Evolutionary conservation across 345 rosid genomes (phyloP), one percentile per base, ranked within the genome.

Genomic region (Lepidium didymum): DNA sequence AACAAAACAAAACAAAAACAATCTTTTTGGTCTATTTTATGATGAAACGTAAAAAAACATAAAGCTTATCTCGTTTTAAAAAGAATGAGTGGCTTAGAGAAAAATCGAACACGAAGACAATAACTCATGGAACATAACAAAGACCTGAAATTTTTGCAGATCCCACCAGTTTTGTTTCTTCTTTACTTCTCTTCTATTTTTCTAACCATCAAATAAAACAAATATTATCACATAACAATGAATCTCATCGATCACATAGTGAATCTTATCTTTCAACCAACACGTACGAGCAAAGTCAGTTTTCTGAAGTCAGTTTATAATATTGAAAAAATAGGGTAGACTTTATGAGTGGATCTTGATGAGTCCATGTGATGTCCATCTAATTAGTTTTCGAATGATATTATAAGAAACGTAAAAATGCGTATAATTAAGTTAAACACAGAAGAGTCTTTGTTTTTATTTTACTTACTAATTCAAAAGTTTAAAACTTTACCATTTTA

Each of bases 81-180:
- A 12, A 36, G 3, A 49, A 36, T 36, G 23, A 19, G 4, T 38
- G 37, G 3, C 0, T n/a, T 59, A 16, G 12, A 37, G n/a, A 23
- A 16, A 59, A 8, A 35, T 8, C 33, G 34, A 68, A 11, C 40
- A 51, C 15, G 6, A 18, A 14, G 4, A 13, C 27, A 35, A 10
- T n/a, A 41, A 23, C 31, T 45, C 27, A 13, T 72, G 43, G 59
- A 55, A 55, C 51, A 46, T 21, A 46, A 45, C 57, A 63, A 27
- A 63, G 13, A 46, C 64, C 65, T 56, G 70, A 45, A 72, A 64
- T 6, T 4, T 5, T 27, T 31, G 76, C 58, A 72, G 65, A 64
- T 18, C 64, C 70, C 76, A 64, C 59, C 29, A 38, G 37, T 56
- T 46, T 38, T 12, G n/a, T 25, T 12, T 46, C 46, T 27, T 56